Evolutionary conservation across 768 basidiomycete genomes (phyloP), one percentile per base, ranked within the genome.

Genomic region (Podaxis rugospora): DNA sequence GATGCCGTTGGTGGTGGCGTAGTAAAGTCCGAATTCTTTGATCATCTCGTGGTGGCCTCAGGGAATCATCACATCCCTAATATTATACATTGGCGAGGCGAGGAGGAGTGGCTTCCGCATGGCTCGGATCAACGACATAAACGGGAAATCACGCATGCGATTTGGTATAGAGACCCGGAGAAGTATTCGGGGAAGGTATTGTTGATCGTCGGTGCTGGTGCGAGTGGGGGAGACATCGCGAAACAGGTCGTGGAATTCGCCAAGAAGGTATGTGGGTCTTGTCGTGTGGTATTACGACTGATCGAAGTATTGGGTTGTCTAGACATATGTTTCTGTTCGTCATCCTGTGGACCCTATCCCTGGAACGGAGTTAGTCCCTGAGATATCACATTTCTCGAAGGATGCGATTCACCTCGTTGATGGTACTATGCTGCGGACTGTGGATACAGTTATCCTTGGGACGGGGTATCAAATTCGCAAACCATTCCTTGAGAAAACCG

Each of bases 41-140:
- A 86, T 63, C 85, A 86, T 66, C 72, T 87, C 25, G 71, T 86
- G 28, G 77, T 83, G 36, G 83, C 82, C 23, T 78, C 71, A n/a
- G 85, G 85, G 4, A 81, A 82, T 61, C 80, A 84, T 59, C 83
- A 83, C 62, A 72, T 79, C 59, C 84, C 86, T 2, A 72, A 73
- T 25, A 71, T 77, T 1, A 78, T 78, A 4, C 63, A 65, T 4
- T 85, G 80, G 72, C 68, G 66, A 11, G 84, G 85, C 1, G 75
- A 80, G 55, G 75, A 81, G 1, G 72, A 71, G 4, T 86, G 86
- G 85, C 66, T 83, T 9, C 71, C 67, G 3, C 71, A 69, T 50
- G 55, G n/a, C 18, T 9, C 18, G 14, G 42, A 44, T 18, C 42
- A 44, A 18, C n/a, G 16, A 21, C 57, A 63, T 5, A 37, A 52